Evolutionary conservation across 495 filamentous ascomycete species (phyloP).

Genomic region (Penicillium simplicissimum): DNA sequence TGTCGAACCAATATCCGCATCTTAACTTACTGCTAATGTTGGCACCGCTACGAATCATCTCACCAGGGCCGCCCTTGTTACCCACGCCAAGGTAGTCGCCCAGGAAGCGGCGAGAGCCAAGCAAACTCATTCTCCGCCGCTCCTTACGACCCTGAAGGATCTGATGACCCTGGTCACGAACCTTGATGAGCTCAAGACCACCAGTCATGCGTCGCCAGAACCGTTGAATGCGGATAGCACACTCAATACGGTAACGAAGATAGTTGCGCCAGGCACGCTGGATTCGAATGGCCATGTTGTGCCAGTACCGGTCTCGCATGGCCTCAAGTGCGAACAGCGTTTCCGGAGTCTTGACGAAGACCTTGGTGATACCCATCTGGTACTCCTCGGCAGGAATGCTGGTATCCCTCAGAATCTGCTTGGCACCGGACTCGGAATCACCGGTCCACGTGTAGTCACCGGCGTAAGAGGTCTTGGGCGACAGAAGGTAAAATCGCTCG

Average conservation of each 20-base stretch:
- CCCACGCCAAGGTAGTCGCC: slow-evolving; percentile 93
- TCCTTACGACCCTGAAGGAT: slow-evolving; percentile 85
- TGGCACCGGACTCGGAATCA: slow-evolving; percentile 80
- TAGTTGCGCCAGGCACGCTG: slow-evolving; percentile 98
- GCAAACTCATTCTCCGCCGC: slow-evolving; percentile 81
- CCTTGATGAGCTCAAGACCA: slow-evolving; percentile 80
- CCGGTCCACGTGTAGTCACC: slow-evolving; percentile 97
- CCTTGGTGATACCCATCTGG: slow-evolving; percentile 95
- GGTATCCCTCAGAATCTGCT: slow-evolving; percentile 93
- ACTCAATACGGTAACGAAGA: slow-evolving; percentile 85
- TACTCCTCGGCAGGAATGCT: slow-evolving; percentile 93
- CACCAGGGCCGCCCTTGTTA: slow-evolving; percentile 76
- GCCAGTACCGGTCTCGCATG: slow-evolving; percentile 97
- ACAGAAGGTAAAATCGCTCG: slow-evolving; percentile 94
- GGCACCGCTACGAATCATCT: slow-evolving; percentile 73
- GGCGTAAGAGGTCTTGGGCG: slow-evolving; percentile 90
- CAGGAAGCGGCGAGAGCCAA: slow-evolving; percentile 89
- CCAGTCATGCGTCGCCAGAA: slow-evolving; percentile 92
- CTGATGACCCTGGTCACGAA: slow-evolving; percentile 88
- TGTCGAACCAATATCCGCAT: neutral
- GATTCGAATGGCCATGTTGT: slow-evolving; percentile 98
- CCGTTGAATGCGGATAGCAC: slow-evolving; percentile 89
- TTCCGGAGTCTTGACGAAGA: slow-evolving; percentile 98
- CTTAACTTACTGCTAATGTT: slow-evolving; percentile 52
- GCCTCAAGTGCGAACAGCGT: slow-evolving; percentile 96